Conservation (phyloP, 805 yeast species). For the Barnettozyma californica region DNA sequence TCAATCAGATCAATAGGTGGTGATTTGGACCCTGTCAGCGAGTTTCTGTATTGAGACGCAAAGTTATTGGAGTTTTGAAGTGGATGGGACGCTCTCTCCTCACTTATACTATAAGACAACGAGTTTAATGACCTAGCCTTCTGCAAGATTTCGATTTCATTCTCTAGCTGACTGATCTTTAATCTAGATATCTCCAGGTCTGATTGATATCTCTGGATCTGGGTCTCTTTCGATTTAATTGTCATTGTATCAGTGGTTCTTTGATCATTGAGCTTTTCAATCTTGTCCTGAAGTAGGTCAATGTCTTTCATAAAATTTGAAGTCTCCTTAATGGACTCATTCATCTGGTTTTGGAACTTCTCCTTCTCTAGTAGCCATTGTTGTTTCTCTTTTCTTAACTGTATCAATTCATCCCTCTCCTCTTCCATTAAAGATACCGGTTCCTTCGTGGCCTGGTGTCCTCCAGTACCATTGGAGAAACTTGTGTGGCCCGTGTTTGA, state of each 20-base stretch:
- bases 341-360: constrained; percentile 24
- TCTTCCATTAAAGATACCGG: constrained; percentile 11
- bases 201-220: constrained; percentile 50
- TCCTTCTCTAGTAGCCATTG: constrained; percentile 28
- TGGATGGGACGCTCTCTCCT: constrained; percentile 6
- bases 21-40: constrained; percentile 1
- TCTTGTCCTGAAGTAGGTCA: constrained; percentile 19
- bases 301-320: constrained; percentile 24
- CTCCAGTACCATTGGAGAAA: background rate
- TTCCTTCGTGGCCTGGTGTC: background rate
- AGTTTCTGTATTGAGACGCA: constrained; percentile 3
- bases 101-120: background rate
- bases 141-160: constrained; percentile 34
- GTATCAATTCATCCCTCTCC: constrained; percentile 40
- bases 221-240: constrained; percentile 65
- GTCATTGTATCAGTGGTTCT: constrained; percentile 45
- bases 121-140: constrained; percentile 10
- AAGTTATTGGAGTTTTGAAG: constrained; percentile 17
- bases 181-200: constrained; percentile 56
- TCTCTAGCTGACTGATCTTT: constrained; percentile 50
- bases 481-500: constrained; percentile 15
- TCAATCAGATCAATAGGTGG: constrained; percentile 21
- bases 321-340: constrained; percentile 27
- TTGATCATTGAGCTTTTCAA: constrained; percentile 43
- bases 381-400: constrained; percentile 48